Evolutionary conservation across 208 protist species (phyloP).

Genomic region (Lotmaria passim): DNA sequence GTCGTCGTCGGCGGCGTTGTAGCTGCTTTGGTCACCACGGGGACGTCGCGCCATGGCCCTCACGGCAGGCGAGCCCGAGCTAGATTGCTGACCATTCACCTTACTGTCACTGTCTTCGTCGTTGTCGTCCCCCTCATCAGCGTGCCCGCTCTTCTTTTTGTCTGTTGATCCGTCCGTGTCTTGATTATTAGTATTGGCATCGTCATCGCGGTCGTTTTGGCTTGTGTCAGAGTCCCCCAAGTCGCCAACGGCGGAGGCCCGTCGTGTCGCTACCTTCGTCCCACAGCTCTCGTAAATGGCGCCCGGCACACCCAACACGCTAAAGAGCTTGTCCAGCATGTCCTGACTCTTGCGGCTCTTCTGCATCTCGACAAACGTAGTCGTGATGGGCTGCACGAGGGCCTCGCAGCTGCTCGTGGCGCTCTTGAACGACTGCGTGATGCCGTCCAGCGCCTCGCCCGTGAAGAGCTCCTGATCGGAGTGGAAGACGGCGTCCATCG

Average conservation of each 20-base stretch:
- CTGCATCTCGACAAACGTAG: constrained; percentile 61
- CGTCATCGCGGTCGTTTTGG: constrained; percentile 1
- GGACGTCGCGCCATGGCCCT: too few species aligned
- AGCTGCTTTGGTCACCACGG: not conserved
- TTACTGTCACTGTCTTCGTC: not conserved
- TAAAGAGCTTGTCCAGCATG: constrained; percentile 77
- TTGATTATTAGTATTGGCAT: constrained; percentile 21
- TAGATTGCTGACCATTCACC: too few species aligned
- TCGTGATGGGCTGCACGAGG: constrained; percentile 64
- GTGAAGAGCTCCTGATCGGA: constrained; percentile 80
- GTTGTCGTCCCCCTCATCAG: too few species aligned
- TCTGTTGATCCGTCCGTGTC: not conserved
- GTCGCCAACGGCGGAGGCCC: constrained; percentile 8
- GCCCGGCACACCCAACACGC: constrained; percentile 72
- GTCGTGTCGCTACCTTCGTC: constrained; percentile 53
- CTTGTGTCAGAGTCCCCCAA: constrained; percentile 13
- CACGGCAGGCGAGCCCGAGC: too few species aligned
- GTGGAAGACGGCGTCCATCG: constrained; percentile 76
- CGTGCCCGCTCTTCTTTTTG: constrained; percentile 23
- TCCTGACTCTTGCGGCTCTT: constrained; percentile 56
- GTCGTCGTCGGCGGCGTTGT: not conserved
- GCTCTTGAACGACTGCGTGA: constrained; percentile 59
- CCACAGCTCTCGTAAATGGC: constrained; percentile 77
- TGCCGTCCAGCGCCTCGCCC: constrained; percentile 76
- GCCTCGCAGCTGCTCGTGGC: constrained; percentile 49